Evolutionary conservation across 257 asterid genomes (phyloP), one percentile per base, ranked within the genome.

Genomic region (Scutellaria galericulata): DNA sequence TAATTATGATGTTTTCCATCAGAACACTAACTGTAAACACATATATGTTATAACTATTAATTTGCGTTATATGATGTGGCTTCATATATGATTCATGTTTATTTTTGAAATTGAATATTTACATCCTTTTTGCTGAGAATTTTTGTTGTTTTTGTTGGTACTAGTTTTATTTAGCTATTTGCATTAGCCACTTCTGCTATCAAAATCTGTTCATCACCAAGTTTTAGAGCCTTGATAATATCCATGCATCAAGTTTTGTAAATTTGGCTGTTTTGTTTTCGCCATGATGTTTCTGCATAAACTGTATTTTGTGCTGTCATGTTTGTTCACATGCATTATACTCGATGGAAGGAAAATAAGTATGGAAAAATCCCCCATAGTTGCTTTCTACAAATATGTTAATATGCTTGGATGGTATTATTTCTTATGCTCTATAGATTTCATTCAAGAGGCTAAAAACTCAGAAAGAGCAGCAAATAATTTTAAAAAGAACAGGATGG

Each of bases 381-480:
- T 41, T 77, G 57, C 41, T 66, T 64, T 44, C n/a, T 20, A 22
- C 20, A 24, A 75, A 52, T 74, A 24, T 60, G 39, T 54, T 62
- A 61, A 54, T 76, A 56, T 76, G 70, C 72, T 73, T 65, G 66
- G 50, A 41, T 61, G 72, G 44, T 78, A 47, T 78, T 52, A 12
- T 61, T 62, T 47, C 77, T 63, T 24, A 44, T 85, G 77, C 74
- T 79, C 44, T 59, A 41, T 84, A 93, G 98, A 94, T 87, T 94
- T 94, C 88, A 84, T 85, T 72, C 90, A 85, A 76, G 99, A 94
- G 82, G 97, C 95, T 69, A 85, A 82, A 74, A 89, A 94, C 79
- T 83, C 95, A 61, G 92, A 91, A 80, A 86, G 84, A 80, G 87
- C 86, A 18, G 88, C 96, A 44, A 73, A 70, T 58, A 83, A 86